These are phyloP conservation scores for Epichloe elymi DNA, from an alignment of 2,329 filamentous ascomycete species.

Conservation along the genomic window DNA sequence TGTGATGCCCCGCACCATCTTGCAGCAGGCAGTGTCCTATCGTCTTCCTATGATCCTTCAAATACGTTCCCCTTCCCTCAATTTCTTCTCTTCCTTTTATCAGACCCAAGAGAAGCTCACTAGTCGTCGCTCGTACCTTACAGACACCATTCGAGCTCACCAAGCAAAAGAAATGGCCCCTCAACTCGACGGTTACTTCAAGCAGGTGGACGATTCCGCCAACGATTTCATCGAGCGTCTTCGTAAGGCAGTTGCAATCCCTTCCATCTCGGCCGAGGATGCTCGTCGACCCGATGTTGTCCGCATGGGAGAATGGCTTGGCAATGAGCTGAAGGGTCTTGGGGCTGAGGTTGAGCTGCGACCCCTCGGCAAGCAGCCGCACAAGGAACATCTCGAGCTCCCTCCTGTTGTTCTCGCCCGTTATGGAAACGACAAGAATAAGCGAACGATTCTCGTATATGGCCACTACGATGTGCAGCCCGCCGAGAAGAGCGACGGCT, in stretches of 20 bases:
- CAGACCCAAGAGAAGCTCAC: constrained; percentile 2
- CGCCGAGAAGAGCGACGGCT: constrained; percentile 83
- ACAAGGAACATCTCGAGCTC: constrained; percentile 78
- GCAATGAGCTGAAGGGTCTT: constrained; percentile 64
- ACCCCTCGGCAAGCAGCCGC: constrained; percentile 79
- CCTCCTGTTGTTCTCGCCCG: constrained; percentile 86
- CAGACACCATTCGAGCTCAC: constrained; percentile 38
- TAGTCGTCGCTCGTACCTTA: constrained; percentile 33
- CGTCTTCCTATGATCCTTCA: background rate
- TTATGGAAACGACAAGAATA: constrained; percentile 83
- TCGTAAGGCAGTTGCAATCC: constrained; percentile 85
- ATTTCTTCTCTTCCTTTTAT: constrained; percentile 9
- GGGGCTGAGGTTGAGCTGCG: constrained; percentile 82
- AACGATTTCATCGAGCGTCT: constrained; percentile 81
- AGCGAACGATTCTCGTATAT: constrained; percentile 91
- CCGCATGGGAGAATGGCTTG: constrained; percentile 90
- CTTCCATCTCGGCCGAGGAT: constrained; percentile 87
- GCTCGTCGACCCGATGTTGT: constrained; percentile 82
- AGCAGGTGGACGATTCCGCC: constrained; percentile 72
- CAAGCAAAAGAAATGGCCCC: constrained; percentile 73
- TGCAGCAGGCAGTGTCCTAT: constrained; percentile 18
- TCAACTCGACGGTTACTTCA: constrained; percentile 83
- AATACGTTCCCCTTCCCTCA: constrained; percentile 14
- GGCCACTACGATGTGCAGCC: constrained; percentile 99
- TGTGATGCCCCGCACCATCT: constrained; percentile 33